Percentiles rank a stretch among this genome's conserved stretches.
phyloP scores from a whole-genome alignment of 2,329 filamentous ascomycete genomes.

The Talaromyces sp. region DNA sequence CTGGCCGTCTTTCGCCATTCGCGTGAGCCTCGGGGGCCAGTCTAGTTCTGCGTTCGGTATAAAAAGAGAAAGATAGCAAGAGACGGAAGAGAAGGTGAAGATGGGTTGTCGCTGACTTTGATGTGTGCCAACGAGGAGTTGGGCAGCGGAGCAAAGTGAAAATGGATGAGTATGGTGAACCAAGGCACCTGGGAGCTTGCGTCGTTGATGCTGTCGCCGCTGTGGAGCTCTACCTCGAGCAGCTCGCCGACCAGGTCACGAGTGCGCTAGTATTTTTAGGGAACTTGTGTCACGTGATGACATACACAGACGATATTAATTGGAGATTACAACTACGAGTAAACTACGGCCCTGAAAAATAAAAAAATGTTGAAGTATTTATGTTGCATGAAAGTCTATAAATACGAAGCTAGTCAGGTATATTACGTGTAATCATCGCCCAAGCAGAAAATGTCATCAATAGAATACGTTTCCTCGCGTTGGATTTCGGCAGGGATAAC shows the following conservation, averaged over 20 bases:
- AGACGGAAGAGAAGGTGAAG: neutral
- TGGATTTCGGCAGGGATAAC: slow-evolving; percentile 26
- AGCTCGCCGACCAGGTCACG: neutral
- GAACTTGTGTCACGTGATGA: neutral
- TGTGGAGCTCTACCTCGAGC: neutral
- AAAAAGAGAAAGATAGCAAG: neutral
- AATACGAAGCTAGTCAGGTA: neutral
- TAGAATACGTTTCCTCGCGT: slow-evolving; percentile 26
- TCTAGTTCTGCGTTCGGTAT: neutral
- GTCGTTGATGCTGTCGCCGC: neutral
- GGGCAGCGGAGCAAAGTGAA: neutral
- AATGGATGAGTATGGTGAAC: neutral
- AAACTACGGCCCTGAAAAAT: no score
- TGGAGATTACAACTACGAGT: neutral
- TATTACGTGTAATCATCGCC: slow-evolving; percentile 18
- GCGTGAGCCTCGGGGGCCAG: slow-evolving; percentile 9
- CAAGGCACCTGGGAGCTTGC: neutral
- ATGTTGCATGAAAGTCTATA: neutral
- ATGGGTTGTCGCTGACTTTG: neutral
- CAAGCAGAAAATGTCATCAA: slow-evolving; percentile 63
- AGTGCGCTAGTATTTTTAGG: neutral
- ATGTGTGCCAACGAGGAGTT: neutral
- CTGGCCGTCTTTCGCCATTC: slow-evolving; percentile 93
- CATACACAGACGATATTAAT: neutral
- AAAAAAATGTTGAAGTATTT: neutral